Conservation (phyloP, 495 filamentous ascomycete genomes). For the Daldinia decipiens region DNA sequence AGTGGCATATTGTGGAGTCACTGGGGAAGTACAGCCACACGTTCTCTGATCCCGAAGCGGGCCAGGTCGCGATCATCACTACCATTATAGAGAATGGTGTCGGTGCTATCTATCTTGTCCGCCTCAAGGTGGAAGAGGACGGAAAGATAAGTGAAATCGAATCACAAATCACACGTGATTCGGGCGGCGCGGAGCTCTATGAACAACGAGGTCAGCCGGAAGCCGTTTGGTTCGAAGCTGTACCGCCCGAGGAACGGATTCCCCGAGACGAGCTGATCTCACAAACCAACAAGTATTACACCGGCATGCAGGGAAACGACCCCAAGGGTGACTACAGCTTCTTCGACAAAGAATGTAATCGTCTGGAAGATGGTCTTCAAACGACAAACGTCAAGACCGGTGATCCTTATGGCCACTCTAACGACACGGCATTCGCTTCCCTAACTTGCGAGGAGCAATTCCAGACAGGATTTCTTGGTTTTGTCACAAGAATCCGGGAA, state of each 20-base stretch:
- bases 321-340: conserved; percentile 42
- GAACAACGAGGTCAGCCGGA: conserved; percentile 38
- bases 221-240: conserved; percentile 38
- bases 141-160: conserved; percentile 43
- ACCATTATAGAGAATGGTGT: conserved; percentile 43
- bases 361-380: conserved; percentile 42
- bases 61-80: conserved; percentile 43
- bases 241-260: conserved; percentile 32
- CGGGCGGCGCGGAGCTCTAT: conserved; percentile 27
- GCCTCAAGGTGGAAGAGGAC: conserved; percentile 43
- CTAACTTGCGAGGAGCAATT: conserved; percentile 43
- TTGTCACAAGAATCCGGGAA: conserved; percentile 43
- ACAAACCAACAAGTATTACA: conserved; percentile 44
- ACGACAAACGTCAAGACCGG: conserved; percentile 40
- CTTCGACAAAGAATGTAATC: conserved; percentile 44
- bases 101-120: conserved; percentile 35
- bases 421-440: conserved; percentile 41
- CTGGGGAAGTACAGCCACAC: conserved; percentile 43
- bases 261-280: conserved; percentile 35
- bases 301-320: conserved; percentile 43
- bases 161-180: conserved; percentile 41
- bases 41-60: conserved; percentile 42
- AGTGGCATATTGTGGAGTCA: conserved; percentile 41
- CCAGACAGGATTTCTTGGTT: conserved; percentile 46
- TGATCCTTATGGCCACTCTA: conserved; percentile 43